Base-by-base conservation (phyloP, 2,329 filamentous ascomycete genomes). In the Madurella mycetomatis region DNA sequence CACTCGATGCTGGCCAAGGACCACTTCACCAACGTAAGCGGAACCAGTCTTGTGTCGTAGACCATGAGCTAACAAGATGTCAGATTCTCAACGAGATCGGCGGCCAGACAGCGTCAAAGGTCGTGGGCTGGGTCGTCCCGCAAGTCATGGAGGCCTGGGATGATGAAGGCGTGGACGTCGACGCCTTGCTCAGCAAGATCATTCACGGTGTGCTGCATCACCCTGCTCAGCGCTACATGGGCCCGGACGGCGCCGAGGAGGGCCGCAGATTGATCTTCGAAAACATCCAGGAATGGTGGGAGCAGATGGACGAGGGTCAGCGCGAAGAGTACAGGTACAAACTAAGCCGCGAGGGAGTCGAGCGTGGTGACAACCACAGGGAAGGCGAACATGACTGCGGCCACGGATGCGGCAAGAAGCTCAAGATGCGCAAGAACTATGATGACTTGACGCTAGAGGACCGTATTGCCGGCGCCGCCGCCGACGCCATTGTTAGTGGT, bases 1-100 rank as follows among this genome's bases (percentile, higher is more conserved):
- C 92, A 96, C 74, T 95, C 90, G 17, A 96, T 96, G 92, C 76
- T 96, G 49, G 91, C 90, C 55, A 96, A 96, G 75, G 92, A 96
- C 65, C 92, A 96, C 72, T 96, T 96, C 70, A 88, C 87, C 60
- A 95, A 95, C 66, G 77, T 87, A 69, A 72, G 77, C 41, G n/a
- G 13, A 11, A 37, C 49, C 34, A 7, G 25, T 57, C 59, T 51
- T 60, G 56, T 17, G 2, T 47, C 40, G 13, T 30, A 16, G 19
- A 34, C n/a, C 15, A 8, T 45, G 16, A 18, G 25, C 53, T 58
- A 39, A 61, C 42, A 40, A 19, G 16, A 15, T 2, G 4, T 44
- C 48, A 65, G 52, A 62, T 92, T 32, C 80, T 96, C 56, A 96
- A 96, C 68, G 91, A 96, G 68, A 82, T 91, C 42, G 92, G 90